Conservation (phyloP, 208 protist species). For the Histomonas meleagridis region DNA sequence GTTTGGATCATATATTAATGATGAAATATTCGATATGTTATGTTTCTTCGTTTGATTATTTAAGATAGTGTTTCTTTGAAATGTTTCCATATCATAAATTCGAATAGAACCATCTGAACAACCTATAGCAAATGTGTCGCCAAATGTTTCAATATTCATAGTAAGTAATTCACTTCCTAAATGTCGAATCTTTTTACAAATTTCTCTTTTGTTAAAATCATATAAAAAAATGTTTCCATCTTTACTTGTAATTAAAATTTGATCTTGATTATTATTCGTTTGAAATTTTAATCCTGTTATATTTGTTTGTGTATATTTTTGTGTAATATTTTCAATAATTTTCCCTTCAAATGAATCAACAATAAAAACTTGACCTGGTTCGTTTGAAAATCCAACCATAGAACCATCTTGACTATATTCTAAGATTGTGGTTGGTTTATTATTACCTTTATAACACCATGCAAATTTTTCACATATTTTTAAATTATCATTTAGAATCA, state of each 20-base stretch:
- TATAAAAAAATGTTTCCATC: neutral
- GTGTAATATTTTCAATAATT: neutral
- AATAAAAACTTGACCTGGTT: neutral
- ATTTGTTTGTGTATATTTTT: neutral
- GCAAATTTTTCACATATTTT: too few species aligned
- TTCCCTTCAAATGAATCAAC: neutral
- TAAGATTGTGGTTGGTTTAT: neutral
- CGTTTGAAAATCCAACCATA: neutral
- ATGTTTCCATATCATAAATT: neutral
- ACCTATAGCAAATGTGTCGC: neutral
- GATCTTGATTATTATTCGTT: neutral
- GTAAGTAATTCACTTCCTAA: neutral
- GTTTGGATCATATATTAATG: neutral
- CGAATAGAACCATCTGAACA: neutral
- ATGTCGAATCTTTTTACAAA: neutral
- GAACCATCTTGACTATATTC: neutral
- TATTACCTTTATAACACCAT: too few species aligned
- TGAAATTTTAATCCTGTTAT: slow-evolving; percentile 13
- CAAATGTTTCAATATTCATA: neutral
- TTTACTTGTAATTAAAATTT: neutral
- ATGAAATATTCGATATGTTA: neutral
- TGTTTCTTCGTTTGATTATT: too few species aligned
- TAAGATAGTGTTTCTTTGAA: neutral
- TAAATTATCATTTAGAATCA: too few species aligned
- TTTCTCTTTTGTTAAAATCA: neutral